phyloP scores from a whole-genome alignment of 2,329 filamentous ascomycete species.

The Blastomyces gilchristii region DNA sequence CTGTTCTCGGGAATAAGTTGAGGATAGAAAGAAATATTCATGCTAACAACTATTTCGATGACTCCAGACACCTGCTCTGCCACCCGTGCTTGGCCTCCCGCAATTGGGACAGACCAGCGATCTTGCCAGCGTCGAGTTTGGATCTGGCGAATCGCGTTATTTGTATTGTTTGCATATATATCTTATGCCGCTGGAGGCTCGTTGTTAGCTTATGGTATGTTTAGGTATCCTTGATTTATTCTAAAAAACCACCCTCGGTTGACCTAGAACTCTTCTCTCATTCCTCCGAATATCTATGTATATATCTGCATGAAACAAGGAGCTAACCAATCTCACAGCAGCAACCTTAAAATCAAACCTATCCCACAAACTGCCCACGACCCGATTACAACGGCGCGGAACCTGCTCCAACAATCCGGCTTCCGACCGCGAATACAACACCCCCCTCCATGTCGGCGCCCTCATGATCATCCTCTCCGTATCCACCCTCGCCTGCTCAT shows the following conservation, averaged over 20 bases:
- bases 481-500: slow-evolving; percentile 49
- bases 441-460: slow-evolving; percentile 53
- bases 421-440: slow-evolving; percentile 44
- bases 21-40: no score
- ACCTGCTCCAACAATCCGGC: slow-evolving; percentile 22
- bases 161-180: neutral
- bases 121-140: neutral
- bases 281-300: neutral
- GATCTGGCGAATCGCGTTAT: neutral
- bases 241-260: neutral
- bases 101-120: slow-evolving; percentile 4
- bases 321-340: neutral
- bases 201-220: neutral
- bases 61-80: slow-evolving; percentile 3
- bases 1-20: no score
- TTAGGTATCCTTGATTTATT: neutral
- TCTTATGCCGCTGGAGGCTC: neutral
- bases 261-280: neutral
- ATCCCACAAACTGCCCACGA: neutral
- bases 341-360: neutral
- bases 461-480: slow-evolving; percentile 52
- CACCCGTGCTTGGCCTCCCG: neutral
- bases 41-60: neutral
- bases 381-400: slow-evolving; percentile 13
- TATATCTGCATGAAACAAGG: neutral